Evolutionary conservation across 805 yeast species (phyloP), one percentile per base, ranked within the genome.

Genomic region (Lipomyces chichibuensis): DNA sequence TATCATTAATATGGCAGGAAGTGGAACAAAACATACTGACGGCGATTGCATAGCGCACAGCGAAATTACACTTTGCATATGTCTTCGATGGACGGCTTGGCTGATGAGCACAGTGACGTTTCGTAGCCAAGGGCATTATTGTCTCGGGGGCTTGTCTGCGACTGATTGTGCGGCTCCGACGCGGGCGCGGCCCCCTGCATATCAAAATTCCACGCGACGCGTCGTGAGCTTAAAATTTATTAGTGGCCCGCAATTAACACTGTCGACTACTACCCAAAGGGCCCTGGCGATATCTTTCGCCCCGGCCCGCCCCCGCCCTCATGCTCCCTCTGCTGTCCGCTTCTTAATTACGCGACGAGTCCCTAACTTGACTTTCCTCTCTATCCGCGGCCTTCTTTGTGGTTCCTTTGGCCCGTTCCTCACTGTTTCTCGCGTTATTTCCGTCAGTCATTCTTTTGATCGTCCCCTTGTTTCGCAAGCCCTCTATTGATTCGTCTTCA

Each of bases 131-230:
- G n/a, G n/a, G n/a, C n/a, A n/a, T n/a, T n/a, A n/a, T n/a, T n/a
- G 7, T 29, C 32, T 29, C 32, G 32, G 7, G 7, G 32, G 6
- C 32, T 29, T 29, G 7, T 29, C 32, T 29, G 7, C 32, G 7
- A n/a, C n/a, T n/a, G n/a, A n/a, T 29, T 5, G 32, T 29, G 32
- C 32, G 32, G 32, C 32, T 29, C 32, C 32, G 32, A 29, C 32
- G 32, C 32, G 17, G 11, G 53, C 4, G 53, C 20, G 53, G 11
- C 53, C 53, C 53, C 53, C 53, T 49, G 53, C 53, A 49, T 49
- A 49, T 49, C 27, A 49, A 49, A 49, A 49, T 49, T 49, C 53
- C 53, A 17, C 27, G 27, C 27, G 53, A 49, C 53, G 53, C 53
- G 53, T 49, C 53, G 43, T 17, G 2, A 4, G n/a, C 6, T 37